phyloP scores from a whole-genome alignment of 805 yeast genomes.

The Saccharomycopsis schoenii region DNA sequence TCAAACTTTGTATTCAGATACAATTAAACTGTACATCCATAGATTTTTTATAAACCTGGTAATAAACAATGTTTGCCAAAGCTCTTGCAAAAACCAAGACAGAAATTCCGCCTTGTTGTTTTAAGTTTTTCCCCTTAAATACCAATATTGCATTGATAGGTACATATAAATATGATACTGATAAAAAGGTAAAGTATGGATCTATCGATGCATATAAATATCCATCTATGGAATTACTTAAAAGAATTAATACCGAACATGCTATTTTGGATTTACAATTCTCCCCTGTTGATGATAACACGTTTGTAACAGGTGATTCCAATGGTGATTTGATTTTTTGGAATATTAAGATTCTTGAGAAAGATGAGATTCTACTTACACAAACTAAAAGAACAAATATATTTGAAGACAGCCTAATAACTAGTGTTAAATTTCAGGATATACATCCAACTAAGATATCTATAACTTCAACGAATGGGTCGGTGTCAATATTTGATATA shows the following conservation, averaged over 20 bases:
- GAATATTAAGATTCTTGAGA: constrained; percentile 26
- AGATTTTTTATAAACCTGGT: too few species aligned
- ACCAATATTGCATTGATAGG: constrained; percentile 50
- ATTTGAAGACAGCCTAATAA: constrained; percentile 8
- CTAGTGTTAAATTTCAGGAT: constrained; percentile 13
- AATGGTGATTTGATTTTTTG: constrained; percentile 68
- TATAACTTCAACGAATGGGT: constrained; percentile 13
- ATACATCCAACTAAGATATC: not conserved
- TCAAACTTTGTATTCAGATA: too few species aligned
- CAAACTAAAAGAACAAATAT: not conserved
- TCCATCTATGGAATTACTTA: constrained; percentile 21
- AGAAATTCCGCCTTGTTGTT: constrained; percentile 73
- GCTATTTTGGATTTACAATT: constrained; percentile 76
- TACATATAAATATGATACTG: constrained; percentile 65
- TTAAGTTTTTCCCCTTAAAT: constrained; percentile 48
- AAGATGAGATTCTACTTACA: not conserved
- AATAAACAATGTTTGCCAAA: constrained; percentile 4
- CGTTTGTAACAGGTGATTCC: constrained; percentile 63
- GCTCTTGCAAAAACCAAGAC: constrained; percentile 31
- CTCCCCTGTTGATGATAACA: constrained; percentile 39
- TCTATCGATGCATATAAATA: constrained; percentile 33
- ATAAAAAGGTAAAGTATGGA: constrained; percentile 55
- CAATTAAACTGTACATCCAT: too few species aligned
- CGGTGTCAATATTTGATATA: not conserved
- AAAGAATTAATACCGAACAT: constrained; percentile 32